A percentile compares a stretch with the other conserved stretches of the same genome.
Evolutionary conservation across 305 asterid genomes (phyloP).

Genomic region (Rubia occidens): DNA sequence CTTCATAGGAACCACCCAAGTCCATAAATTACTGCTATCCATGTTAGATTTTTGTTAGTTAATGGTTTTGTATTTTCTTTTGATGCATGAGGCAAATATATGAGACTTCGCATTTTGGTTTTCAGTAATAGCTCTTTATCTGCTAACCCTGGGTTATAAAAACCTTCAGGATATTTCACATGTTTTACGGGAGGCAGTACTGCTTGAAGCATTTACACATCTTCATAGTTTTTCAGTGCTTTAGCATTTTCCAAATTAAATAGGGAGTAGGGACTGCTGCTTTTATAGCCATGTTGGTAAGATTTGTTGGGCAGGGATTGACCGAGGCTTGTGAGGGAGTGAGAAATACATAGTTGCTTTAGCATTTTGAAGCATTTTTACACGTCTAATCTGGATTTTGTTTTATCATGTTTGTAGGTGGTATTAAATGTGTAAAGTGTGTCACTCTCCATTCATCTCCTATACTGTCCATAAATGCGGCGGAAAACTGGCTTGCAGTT

Average conservation of each 20-base stretch:
- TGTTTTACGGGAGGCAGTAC: neutral
- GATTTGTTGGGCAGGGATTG: neutral
- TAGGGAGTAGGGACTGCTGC: neutral
- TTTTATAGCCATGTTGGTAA: neutral
- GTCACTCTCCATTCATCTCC: slow-evolving; percentile 63
- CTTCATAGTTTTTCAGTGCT: neutral
- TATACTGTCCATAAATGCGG: slow-evolving; percentile 74
- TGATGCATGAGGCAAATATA: neutral
- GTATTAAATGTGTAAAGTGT: slow-evolving; percentile 68
- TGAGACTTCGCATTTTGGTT: neutral
- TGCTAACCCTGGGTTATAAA: neutral
- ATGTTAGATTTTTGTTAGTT: neutral
- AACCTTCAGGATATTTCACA: neutral
- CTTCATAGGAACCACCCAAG: neutral
- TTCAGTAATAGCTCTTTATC: neutral
- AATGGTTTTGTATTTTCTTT: neutral
- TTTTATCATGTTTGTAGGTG: slow-evolving; percentile 32
- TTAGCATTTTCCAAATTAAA: neutral
- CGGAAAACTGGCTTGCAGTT: slow-evolving; percentile 88
- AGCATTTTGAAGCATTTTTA: neutral
- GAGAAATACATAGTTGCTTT: neutral
- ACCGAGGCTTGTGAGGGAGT: neutral
- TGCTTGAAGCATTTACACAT: neutral
- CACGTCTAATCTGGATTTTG: neutral
- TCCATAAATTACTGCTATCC: neutral